Conservation (phyloP, 257 asterid genomes). For the Solanum paucissectum region DNA sequence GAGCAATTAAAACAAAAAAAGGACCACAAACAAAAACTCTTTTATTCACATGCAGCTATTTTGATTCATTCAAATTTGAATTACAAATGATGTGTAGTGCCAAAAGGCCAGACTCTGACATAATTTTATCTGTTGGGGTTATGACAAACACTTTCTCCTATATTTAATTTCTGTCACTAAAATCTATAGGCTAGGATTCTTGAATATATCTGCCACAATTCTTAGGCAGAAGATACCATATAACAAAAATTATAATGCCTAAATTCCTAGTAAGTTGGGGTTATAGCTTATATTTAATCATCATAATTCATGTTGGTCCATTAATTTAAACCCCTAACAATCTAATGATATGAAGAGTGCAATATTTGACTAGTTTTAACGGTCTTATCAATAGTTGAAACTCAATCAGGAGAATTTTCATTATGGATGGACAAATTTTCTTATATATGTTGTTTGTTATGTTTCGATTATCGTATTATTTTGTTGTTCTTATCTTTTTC, state of each 20-base stretch:
- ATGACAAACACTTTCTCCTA: background rate
- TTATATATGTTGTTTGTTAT: background rate
- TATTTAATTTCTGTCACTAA: background rate
- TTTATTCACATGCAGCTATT: constrained; percentile 5
- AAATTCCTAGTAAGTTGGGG: background rate
- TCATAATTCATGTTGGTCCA: background rate
- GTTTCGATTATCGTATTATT: background rate
- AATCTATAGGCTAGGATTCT: background rate
- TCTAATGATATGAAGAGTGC: background rate
- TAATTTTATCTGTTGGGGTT: background rate
- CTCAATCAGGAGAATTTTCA: background rate
- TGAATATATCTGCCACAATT: background rate
- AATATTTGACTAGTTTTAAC: background rate
- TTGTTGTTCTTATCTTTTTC: too few relatives aligned
- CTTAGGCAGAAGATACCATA: background rate
- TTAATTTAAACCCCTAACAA: background rate
- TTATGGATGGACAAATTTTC: background rate
- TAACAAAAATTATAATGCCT: background rate
- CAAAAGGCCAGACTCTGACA: constrained; percentile 4
- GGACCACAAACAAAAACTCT: constrained; percentile 8
- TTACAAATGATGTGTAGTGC: background rate
- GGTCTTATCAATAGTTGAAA: background rate
- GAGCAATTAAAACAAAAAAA: background rate
- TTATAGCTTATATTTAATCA: background rate
- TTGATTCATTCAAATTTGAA: constrained; percentile 19